Evolutionary conservation across 768 basidiomycete genomes (phyloP).

Genomic region (Russula emetica): DNA sequence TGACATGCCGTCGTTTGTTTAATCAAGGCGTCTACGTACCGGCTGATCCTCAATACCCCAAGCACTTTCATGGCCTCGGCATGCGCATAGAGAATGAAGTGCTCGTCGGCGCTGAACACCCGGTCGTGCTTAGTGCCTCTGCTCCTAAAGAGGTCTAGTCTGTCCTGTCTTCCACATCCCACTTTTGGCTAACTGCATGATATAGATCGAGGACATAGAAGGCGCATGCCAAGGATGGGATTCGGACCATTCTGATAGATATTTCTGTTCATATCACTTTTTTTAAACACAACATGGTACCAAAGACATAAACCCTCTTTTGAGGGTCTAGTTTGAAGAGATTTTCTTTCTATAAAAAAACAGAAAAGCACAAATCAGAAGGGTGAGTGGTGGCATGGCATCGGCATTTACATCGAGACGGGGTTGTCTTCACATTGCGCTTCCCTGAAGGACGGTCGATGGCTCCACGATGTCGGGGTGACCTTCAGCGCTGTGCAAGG

Average conservation of each 20-base stretch:
- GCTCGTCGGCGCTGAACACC: slow-evolving; percentile 56
- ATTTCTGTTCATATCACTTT: background rate
- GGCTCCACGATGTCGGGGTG: background rate
- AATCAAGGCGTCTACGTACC: slow-evolving; percentile 84
- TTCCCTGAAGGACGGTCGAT: background rate
- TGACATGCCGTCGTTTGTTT: slow-evolving; percentile 14
- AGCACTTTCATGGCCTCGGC: slow-evolving; percentile 84
- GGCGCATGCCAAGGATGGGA: slow-evolving; percentile 75
- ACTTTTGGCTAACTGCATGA: background rate
- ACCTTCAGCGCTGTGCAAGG: slow-evolving; percentile 35
- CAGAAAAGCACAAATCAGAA: background rate
- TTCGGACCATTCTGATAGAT: slow-evolving; percentile 46
- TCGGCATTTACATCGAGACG: background rate
- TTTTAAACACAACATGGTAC: background rate
- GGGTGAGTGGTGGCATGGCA: background rate
- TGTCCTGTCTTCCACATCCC: background rate
- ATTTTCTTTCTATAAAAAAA: background rate
- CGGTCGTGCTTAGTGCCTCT: slow-evolving; percentile 58
- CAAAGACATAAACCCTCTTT: background rate
- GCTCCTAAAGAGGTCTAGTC: slow-evolving; percentile 82
- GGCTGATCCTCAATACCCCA: slow-evolving; percentile 69
- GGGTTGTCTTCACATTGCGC: background rate
- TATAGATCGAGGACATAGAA: slow-evolving; percentile 67
- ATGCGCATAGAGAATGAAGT: slow-evolving; percentile 93
- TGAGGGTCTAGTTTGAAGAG: slow-evolving; percentile 4